Evolutionary conservation across 208 protist genomes (phyloP), one percentile per base, ranked within the genome.

Genomic region (Wallacemonas rigidus): DNA sequence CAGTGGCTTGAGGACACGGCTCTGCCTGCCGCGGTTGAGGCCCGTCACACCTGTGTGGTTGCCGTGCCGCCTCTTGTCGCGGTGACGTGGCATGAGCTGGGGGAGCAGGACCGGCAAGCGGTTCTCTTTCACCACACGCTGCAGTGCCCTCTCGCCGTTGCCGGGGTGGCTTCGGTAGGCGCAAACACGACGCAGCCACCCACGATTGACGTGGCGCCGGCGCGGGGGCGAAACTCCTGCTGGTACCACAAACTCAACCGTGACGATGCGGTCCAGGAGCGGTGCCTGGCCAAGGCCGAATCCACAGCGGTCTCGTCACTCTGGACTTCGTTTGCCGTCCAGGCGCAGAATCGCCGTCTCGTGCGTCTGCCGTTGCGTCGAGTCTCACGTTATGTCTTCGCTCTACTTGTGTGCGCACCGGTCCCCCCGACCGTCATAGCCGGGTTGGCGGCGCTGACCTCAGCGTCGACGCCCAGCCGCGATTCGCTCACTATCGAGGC

Each of bases 51-150:
- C 7, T 26, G 65, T 2, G 77, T 80, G 11, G 82, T 74, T 0
- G 78, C 81, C 7, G 79, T 92, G 14, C 82, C 87, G 4, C 74
- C 71, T 3, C 50, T 78, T 5, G 72, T 92, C 5, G 87, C 79
- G 7, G 56, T 82, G 38, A 75, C 89, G 2, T 56, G 87, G 5
- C 36, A 71, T 35, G 6, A 3, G 2, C 15, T 83, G 26, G 72
- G 81, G 43, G 39, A 57, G 12, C 47, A 51, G 53, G 15, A 79
- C 40, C 54, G 81, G 15, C 78, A 80, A 5, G 65, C 67, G 7
- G 79, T 80, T 60, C 9, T 92, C 0, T 69, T 92, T 1, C 65
- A 82, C 48, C 81, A 89, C 56, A 69, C 51, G 6, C 55, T 80
- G 50, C 67, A 84, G 40, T 68, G 74, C 7, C 83, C 87, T 14